Conservation (phyloP, 2,329 filamentous ascomycete genomes). For the Xylaria polymorpha region DNA sequence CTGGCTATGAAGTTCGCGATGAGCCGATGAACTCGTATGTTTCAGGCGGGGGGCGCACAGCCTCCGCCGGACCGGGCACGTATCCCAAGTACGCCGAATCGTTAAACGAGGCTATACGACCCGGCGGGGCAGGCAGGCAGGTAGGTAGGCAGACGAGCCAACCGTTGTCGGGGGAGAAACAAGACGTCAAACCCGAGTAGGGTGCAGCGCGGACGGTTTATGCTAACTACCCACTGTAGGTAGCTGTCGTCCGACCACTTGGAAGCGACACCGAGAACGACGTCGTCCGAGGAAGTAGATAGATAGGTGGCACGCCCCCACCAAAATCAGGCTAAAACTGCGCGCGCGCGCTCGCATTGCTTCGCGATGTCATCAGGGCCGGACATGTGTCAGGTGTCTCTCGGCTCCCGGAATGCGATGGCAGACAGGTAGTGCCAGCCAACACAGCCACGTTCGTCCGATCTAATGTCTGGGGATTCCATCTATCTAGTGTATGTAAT, state of each 20-base stretch:
- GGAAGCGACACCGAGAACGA: neutral
- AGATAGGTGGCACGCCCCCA: no score
- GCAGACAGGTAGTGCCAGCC: neutral
- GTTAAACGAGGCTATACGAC: neutral
- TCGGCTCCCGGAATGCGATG: constrained; percentile 16
- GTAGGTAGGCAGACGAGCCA: no score
- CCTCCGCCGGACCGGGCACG: neutral
- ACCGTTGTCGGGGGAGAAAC: neutral
- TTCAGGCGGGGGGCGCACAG: neutral
- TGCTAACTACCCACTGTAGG: no score
- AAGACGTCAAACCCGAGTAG: neutral
- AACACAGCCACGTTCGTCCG: constrained; percentile 20
- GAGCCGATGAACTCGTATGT: constrained; percentile 7
- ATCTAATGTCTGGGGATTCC: constrained; percentile 8
- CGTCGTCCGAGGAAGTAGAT: neutral
- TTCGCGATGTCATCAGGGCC: neutral
- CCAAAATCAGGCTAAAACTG: no score
- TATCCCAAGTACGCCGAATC: neutral
- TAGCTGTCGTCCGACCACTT: neutral
- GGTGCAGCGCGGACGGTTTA: neutral
- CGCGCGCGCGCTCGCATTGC: no score
- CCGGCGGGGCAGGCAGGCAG: neutral
- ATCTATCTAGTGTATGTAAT: no score
- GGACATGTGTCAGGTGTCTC: constrained; percentile 22
- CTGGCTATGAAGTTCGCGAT: neutral